These are phyloP conservation scores for Pseudogymnoascus sp. DNA, from an alignment of 2,329 filamentous ascomycete species.

Conservation along the genomic window DNA sequence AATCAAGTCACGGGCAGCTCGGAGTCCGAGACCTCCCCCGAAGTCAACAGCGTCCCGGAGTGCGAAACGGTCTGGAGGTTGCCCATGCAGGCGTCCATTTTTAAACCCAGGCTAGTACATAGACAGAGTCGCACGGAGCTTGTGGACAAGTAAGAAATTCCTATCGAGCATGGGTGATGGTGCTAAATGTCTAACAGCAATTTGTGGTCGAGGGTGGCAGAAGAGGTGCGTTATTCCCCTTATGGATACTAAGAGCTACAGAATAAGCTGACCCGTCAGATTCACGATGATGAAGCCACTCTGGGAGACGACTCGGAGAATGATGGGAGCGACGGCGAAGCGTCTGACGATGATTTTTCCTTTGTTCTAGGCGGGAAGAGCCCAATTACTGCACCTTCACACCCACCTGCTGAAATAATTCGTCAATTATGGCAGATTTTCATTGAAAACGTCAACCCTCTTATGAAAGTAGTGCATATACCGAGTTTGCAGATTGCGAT, in stretches of 20 bases:
- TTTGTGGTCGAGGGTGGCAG: conserved; percentile 24
- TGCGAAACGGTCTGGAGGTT: conserved; percentile 9
- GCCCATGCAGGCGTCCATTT: conserved; percentile 8
- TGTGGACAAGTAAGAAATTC: conserved; percentile 20
- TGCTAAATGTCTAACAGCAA: conserved; percentile 19
- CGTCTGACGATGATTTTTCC: conserved; percentile 21
- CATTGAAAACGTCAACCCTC: conserved; percentile 58
- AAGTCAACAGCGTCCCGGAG: not conserved
- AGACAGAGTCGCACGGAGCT: conserved; percentile 15
- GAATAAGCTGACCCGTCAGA: conserved; percentile 16
- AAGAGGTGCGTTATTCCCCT: conserved; percentile 18
- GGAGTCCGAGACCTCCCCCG: conserved; percentile 8
- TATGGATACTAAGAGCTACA: not conserved
- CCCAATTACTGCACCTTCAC: conserved; percentile 17
- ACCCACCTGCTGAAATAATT: conserved; percentile 39
- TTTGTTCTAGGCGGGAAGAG: conserved; percentile 22
- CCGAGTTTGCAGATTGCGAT: conserved; percentile 56
- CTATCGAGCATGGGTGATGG: not conserved
- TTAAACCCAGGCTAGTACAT: conserved; percentile 18
- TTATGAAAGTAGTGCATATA: conserved; percentile 60
- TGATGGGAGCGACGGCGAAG: conserved; percentile 18
- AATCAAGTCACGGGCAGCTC: conserved; percentile 10
- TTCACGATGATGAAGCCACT: conserved; percentile 21
- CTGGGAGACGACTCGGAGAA: conserved; percentile 15
- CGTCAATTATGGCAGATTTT: conserved; percentile 61